phyloP scores from a whole-genome alignment of 202 grass and related monocot species.

The Cymbopogon flexuosus region DNA sequence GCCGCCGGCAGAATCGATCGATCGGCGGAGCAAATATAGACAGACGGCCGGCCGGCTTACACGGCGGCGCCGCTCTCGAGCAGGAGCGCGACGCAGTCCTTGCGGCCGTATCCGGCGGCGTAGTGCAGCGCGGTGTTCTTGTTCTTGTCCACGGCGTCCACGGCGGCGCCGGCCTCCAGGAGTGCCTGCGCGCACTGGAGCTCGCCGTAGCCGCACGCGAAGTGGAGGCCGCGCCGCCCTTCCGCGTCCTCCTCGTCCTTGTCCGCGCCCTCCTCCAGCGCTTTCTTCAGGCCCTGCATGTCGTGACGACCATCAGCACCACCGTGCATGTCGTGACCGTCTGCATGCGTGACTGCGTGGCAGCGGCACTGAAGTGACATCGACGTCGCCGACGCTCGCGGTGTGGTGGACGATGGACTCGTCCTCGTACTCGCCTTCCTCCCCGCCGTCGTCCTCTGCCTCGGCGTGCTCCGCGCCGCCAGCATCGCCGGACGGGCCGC shows the following conservation, averaged over 20 bases:
- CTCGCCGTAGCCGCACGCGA: constrained; percentile 96
- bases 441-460: too few species aligned
- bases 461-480: too few species aligned
- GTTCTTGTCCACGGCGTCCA: constrained; percentile 83
- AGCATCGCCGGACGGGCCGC: constrained; percentile 15
- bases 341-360: too few species aligned
- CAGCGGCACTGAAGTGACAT: too few species aligned
- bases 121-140: constrained; percentile 93
- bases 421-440: too few species aligned
- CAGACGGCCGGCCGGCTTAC: constrained; percentile 40
- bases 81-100: constrained; percentile 54
- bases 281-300: constrained; percentile 59
- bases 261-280: constrained; percentile 59
- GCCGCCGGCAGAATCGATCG: too few species aligned
- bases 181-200: constrained; percentile 68
- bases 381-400: too few species aligned
- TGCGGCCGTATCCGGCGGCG: constrained; percentile 92
- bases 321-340: too few species aligned
- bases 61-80: constrained; percentile 42
- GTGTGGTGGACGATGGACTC: too few species aligned
- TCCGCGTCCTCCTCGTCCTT: constrained; percentile 95
- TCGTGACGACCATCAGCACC: too few species aligned
- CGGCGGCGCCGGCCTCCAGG: constrained; percentile 65
- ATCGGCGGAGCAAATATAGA: neutral
- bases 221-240: constrained; percentile 77